A percentile compares a stretch with the other conserved stretches of the same genome.
Conservation (phyloP, 2,329 filamentous ascomycete genomes). For the Aspergillus flavus region DNA sequence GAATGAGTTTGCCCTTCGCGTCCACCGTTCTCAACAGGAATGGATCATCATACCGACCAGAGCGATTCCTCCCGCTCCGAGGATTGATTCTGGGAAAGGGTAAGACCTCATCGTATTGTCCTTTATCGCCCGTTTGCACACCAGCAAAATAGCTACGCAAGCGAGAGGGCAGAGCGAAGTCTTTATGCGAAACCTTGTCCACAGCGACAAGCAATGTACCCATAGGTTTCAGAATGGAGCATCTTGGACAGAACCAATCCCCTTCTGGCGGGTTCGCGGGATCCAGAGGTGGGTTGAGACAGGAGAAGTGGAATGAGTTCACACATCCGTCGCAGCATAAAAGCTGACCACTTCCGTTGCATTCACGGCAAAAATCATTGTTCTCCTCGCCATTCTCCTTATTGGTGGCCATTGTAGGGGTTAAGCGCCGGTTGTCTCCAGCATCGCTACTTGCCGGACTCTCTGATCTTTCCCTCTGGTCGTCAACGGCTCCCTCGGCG, state of each 20-base stretch:
- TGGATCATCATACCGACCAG: slow-evolving; percentile 32
- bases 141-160: slow-evolving; percentile 78
- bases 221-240: slow-evolving; percentile 59
- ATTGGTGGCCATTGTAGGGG: slow-evolving; percentile 16
- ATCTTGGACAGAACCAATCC: slow-evolving; percentile 78
- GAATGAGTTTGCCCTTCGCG: slow-evolving; percentile 70
- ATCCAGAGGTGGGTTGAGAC: slow-evolving; percentile 78
- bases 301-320: slow-evolving; percentile 86
- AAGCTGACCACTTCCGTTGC: slow-evolving; percentile 79
- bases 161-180: slow-evolving; percentile 70
- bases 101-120: slow-evolving; percentile 75
- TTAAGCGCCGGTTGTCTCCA: slow-evolving; percentile 26
- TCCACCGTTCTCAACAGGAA: slow-evolving; percentile 62
- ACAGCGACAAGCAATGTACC: slow-evolving; percentile 65
- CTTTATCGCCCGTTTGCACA: slow-evolving; percentile 73
- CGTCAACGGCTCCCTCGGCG: neutral
- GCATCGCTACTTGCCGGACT: slow-evolving; percentile 27
- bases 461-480: slow-evolving; percentile 19
- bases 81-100: slow-evolving; percentile 30
- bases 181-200: slow-evolving; percentile 69
- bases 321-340: slow-evolving; percentile 93
- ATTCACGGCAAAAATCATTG: slow-evolving; percentile 87
- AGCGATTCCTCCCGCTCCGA: slow-evolving; percentile 22
- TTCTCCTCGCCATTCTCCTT: slow-evolving; percentile 59
- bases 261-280: slow-evolving; percentile 67